Evolutionary conservation across 306 rosid species (phyloP).

Genomic region (Abrus pulchellus): DNA sequence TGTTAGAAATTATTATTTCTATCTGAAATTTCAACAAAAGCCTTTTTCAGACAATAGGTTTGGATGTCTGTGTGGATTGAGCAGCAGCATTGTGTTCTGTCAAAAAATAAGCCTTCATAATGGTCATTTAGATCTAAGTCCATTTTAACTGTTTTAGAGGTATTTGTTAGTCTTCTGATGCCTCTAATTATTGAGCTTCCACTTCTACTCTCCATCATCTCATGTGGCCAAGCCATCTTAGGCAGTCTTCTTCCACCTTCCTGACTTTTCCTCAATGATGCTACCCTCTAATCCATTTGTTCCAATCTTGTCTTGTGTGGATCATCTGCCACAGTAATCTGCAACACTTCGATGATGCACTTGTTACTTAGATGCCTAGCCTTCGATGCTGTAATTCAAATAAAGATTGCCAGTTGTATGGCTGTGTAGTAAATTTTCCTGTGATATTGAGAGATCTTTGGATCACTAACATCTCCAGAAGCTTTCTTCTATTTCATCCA

Average conservation of each 20-base stretch:
- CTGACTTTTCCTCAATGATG: background rate
- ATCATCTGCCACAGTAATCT: background rate
- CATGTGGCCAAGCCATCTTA: background rate
- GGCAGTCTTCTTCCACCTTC: background rate
- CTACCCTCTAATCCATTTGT: background rate
- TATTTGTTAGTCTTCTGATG: background rate
- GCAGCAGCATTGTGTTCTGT: background rate
- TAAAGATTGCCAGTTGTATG: background rate
- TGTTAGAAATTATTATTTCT: background rate
- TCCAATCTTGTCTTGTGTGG: slow-evolving; percentile 3
- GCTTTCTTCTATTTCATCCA: background rate
- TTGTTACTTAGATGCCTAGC: background rate
- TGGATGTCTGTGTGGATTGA: background rate
- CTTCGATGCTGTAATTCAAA: background rate
- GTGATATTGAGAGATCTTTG: background rate
- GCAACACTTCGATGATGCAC: background rate
- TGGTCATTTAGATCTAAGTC: background rate
- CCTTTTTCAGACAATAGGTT: background rate
- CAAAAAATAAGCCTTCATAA: background rate
- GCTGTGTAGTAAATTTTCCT: background rate
- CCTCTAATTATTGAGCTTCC: slow-evolving; percentile 16
- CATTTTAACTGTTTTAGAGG: background rate
- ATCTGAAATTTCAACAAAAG: background rate
- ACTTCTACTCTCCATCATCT: background rate
- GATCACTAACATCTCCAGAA: background rate